A percentile compares a stretch with the other conserved stretches of the same genome.
These are phyloP conservation scores for Allomyces javanicus DNA, from an alignment of 192 early-diverging fungal species.

Conservation along the genomic window DNA sequence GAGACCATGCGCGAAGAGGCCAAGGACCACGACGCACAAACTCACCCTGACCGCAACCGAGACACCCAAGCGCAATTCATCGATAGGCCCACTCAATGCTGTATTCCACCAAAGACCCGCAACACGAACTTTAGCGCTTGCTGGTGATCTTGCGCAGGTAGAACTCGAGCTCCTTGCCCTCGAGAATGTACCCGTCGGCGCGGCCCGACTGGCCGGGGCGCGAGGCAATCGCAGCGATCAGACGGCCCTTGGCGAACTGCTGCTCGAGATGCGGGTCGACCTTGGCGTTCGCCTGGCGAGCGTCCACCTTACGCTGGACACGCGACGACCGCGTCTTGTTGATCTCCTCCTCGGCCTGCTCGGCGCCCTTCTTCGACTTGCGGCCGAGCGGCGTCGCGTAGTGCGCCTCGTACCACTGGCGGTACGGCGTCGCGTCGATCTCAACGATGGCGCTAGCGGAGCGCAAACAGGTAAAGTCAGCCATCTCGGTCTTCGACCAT, in stretches of 20 bases:
- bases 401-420: slow-evolving; percentile 98
- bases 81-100: too few species aligned
- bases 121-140: slow-evolving; percentile 19
- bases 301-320: slow-evolving; percentile 67
- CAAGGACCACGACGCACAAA: too few species aligned
- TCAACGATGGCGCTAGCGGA: slow-evolving; percentile 52
- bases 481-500: too few species aligned
- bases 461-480: too few species aligned
- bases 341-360: slow-evolving; percentile 26
- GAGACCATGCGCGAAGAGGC: too few species aligned
- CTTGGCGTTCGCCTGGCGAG: slow-evolving; percentile 60
- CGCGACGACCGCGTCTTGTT: slow-evolving; percentile 78
- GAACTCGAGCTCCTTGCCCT: slow-evolving; percentile 99
- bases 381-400: slow-evolving; percentile 78
- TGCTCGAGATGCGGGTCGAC: slow-evolving; percentile 75
- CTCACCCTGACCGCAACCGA: too few species aligned
- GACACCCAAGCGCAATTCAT: too few species aligned
- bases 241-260: slow-evolving; percentile 86
- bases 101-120: background rate
- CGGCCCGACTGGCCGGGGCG: slow-evolving; percentile 96
- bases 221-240: slow-evolving; percentile 80
- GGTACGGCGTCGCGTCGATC: slow-evolving; percentile 97
- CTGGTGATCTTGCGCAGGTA: slow-evolving; percentile 73
- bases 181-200: slow-evolving; percentile 93
- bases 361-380: slow-evolving; percentile 41